A percentile compares a stretch with the other conserved stretches of the same genome.
Evolutionary conservation across 495 filamentous ascomycete species (phyloP).

Genomic region (Pyrenula aspistea): DNA sequence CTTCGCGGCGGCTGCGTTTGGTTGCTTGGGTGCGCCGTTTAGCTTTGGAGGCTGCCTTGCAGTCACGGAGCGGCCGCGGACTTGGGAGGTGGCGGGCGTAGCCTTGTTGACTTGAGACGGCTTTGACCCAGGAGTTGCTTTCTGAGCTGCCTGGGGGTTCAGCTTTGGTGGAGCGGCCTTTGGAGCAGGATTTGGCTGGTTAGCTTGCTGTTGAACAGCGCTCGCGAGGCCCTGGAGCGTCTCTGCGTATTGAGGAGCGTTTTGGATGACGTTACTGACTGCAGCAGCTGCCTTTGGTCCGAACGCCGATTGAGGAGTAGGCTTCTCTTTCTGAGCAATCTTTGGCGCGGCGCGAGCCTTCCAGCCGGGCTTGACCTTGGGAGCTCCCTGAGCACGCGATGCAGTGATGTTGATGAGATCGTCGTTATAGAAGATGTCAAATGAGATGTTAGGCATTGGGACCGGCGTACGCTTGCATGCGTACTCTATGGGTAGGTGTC

Average conservation of each 20-base stretch:
- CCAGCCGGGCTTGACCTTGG: constrained; percentile 2
- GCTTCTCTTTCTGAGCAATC: not conserved
- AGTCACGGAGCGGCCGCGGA: not conserved
- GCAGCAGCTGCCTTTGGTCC: not conserved
- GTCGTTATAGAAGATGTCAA: constrained; percentile 4
- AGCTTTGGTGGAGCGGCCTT: not conserved
- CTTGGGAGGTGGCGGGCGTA: not conserved
- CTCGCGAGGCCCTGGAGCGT: not conserved
- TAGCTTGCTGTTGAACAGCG: not conserved
- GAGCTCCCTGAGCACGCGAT: not conserved
- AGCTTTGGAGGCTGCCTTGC: not conserved
- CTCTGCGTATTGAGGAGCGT: not conserved
- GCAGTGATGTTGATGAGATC: constrained; percentile 4
- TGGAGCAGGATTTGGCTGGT: not conserved
- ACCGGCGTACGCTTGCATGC: not conserved
- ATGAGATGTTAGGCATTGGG: constrained; percentile 2
- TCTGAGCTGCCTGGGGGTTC: not conserved
- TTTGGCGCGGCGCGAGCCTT: constrained; percentile 1
- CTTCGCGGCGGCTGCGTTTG: not conserved
- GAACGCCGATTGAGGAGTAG: not conserved
- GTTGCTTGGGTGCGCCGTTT: not conserved
- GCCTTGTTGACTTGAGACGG: not conserved
- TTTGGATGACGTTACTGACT: not conserved
- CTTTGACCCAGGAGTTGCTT: not conserved
- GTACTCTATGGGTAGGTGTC: not conserved